Evolutionary conservation across 2,329 filamentous ascomycete genomes (phyloP).

Genomic region (Akanthomyces muscarius): DNA sequence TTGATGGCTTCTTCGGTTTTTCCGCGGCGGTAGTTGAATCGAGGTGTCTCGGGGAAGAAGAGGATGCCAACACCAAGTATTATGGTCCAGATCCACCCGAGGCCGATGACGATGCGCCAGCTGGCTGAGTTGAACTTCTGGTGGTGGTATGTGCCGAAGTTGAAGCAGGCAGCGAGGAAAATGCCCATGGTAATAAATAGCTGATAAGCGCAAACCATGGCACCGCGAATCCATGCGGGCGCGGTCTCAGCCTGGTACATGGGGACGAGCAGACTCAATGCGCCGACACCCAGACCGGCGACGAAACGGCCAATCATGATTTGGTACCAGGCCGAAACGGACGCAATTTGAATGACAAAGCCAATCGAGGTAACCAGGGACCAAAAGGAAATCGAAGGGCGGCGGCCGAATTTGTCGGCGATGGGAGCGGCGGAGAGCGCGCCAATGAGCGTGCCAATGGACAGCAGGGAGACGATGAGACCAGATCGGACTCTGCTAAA

Average conservation of each 20-base stretch:
- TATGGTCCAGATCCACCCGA: conserved; percentile 49
- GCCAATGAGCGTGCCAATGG: conserved; percentile 58
- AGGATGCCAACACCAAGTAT: conserved; percentile 47
- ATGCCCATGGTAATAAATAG: conserved; percentile 70
- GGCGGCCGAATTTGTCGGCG: conserved; percentile 62
- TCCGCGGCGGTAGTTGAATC: conserved; percentile 48
- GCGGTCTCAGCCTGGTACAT: conserved; percentile 72
- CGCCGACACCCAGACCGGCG: conserved; percentile 64
- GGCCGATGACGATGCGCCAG: conserved; percentile 58
- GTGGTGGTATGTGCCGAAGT: conserved; percentile 56
- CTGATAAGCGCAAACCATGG: conserved; percentile 64
- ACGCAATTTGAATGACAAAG: conserved; percentile 63
- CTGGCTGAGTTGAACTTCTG: conserved; percentile 42
- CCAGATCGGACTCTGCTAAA: conserved; percentile 55
- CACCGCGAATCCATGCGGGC: conserved; percentile 62
- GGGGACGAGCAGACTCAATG: conserved; percentile 60
- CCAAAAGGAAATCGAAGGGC: conserved; percentile 58
- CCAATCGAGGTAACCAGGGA: conserved; percentile 59
- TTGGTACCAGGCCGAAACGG: conserved; percentile 56
- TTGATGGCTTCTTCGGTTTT: conserved; percentile 41
- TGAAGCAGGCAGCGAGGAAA: conserved; percentile 55
- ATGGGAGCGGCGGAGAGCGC: conserved; percentile 58
- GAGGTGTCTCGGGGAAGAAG: conserved; percentile 49
- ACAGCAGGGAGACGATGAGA: conserved; percentile 55
- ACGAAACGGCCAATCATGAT: conserved; percentile 62